Evolutionary conservation across 495 filamentous ascomycete species (phyloP).

Genomic region (Thozetella sp.): DNA sequence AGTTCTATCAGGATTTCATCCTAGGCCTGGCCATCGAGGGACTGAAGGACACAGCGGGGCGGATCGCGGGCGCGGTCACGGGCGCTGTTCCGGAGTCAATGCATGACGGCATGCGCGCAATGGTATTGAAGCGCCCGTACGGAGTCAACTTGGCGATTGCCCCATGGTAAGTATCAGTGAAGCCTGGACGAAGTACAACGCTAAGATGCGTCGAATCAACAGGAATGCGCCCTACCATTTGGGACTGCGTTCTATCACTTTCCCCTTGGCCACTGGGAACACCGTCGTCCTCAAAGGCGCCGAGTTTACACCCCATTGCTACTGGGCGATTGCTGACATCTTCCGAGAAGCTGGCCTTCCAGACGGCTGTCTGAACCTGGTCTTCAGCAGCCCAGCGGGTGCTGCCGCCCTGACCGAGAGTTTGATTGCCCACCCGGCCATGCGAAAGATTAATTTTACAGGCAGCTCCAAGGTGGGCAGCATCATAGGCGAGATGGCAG

Average conservation of each 20-base stretch:
- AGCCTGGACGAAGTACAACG: not conserved
- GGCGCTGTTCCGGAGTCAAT: conserved; percentile 53
- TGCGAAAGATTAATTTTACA: conserved; percentile 51
- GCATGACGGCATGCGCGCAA: conserved; percentile 49
- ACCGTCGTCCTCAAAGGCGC: conserved; percentile 77
- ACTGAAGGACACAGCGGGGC: conserved; percentile 61
- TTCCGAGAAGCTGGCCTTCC: conserved; percentile 50
- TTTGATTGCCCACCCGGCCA: conserved; percentile 39
- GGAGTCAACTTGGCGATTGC: conserved; percentile 71
- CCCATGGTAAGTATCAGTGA: conserved; percentile 20
- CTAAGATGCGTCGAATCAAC: not conserved
- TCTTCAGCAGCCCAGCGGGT: conserved; percentile 39
- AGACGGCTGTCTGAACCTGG: conserved; percentile 47
- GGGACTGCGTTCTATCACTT: conserved; percentile 57
- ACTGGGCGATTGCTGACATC: conserved; percentile 1
- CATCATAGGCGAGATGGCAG: conserved; percentile 39
- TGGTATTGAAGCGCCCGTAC: conserved; percentile 67
- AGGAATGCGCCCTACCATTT: conserved; percentile 65
- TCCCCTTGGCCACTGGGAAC: conserved; percentile 72
- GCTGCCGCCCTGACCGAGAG: conserved; percentile 47
- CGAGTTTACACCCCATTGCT: conserved; percentile 1
- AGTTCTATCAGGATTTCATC: conserved; percentile 48
- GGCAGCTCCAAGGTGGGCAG: conserved; percentile 33
- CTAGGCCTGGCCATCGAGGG: conserved; percentile 46
- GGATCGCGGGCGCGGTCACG: conserved; percentile 48